phyloP scores from a whole-genome alignment of 2,329 filamentous ascomycete genomes.

The Lasiodiplodia citricola region DNA sequence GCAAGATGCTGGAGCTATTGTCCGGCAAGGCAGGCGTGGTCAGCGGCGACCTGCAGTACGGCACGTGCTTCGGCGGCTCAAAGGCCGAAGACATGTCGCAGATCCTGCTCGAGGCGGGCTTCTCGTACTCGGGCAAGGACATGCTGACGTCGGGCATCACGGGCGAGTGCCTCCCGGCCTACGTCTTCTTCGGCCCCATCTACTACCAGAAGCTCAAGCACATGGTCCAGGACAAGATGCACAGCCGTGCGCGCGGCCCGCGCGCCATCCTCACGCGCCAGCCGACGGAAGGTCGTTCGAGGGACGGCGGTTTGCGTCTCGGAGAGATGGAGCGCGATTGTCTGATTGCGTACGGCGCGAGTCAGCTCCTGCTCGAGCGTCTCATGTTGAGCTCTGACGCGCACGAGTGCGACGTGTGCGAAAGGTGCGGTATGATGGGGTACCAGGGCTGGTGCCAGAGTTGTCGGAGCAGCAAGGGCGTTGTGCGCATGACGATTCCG shows the following conservation, averaged over 20 bases:
- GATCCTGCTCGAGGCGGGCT: constrained; percentile 84
- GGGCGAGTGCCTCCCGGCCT: constrained; percentile 89
- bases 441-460: constrained; percentile 95
- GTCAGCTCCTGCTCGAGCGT: constrained; percentile 87
- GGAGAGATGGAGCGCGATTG: constrained; percentile 99
- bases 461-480: constrained; percentile 81
- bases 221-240: constrained; percentile 99
- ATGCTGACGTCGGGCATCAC: constrained; percentile 95
- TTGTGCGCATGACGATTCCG: constrained; percentile 93
- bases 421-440: constrained; percentile 91
- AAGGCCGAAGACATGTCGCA: constrained; percentile 89
- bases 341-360: constrained; percentile 94
- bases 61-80: constrained; percentile 82
- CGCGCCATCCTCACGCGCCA: constrained; percentile 91
- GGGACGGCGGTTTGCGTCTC: constrained; percentile 88
- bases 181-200: constrained; percentile 98
- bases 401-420: constrained; percentile 90
- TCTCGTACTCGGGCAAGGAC: constrained; percentile 96
- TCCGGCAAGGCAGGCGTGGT: constrained; percentile 93
- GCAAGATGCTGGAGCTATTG: constrained; percentile 93
- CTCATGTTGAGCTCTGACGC: constrained; percentile 94
- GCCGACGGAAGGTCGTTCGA: constrained; percentile 91
- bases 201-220: constrained; percentile 99
- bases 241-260: constrained; percentile 88
- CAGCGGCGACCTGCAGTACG: constrained; percentile 84